Conservation (phyloP, 2,329 filamentous ascomycete genomes). For the Colletotrichum sp. region DNA sequence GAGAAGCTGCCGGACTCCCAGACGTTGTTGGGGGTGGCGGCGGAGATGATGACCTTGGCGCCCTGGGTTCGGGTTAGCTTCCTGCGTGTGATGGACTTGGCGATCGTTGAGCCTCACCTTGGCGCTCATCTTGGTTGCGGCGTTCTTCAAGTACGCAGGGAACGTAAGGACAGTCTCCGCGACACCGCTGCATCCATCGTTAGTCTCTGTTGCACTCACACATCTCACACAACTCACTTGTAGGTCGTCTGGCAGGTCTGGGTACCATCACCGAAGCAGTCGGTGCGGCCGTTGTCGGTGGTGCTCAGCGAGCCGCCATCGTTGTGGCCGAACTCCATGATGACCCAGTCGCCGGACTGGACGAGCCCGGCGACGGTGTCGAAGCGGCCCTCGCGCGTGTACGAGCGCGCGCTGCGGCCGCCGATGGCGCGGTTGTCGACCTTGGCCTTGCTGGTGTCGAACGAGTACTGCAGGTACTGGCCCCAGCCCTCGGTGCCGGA, state of each 20-base stretch:
- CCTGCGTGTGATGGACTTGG: not conserved
- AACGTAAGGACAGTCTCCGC: conserved; percentile 65
- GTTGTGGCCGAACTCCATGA: conserved; percentile 78
- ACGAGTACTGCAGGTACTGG: conserved; percentile 57
- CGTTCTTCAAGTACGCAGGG: conserved; percentile 63
- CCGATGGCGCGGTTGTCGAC: conserved; percentile 65
- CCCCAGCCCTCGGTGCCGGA: conserved; percentile 65
- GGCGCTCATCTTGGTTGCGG: conserved; percentile 54
- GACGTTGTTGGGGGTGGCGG: conserved; percentile 61
- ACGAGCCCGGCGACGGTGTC: conserved; percentile 57
- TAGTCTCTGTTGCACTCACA: conserved; percentile 20
- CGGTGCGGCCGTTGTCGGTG: conserved; percentile 66
- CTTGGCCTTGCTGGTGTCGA: conserved; percentile 46
- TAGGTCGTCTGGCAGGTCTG: conserved; percentile 60
- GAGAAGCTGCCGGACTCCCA: conserved; percentile 62
- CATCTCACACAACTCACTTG: conserved; percentile 31
- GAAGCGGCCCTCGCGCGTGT: conserved; percentile 70
- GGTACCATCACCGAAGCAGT: conserved; percentile 58
- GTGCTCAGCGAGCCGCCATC: conserved; percentile 64
- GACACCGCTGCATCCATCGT: conserved; percentile 34
- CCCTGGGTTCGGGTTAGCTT: conserved; percentile 37
- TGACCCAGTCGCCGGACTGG: conserved; percentile 65
- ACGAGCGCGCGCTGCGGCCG: conserved; percentile 71
- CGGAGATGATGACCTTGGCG: conserved; percentile 63
- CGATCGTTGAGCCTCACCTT: conserved; percentile 36